Conservation (phyloP, 2,329 filamentous ascomycete genomes). For the Xylaria sp. region DNA sequence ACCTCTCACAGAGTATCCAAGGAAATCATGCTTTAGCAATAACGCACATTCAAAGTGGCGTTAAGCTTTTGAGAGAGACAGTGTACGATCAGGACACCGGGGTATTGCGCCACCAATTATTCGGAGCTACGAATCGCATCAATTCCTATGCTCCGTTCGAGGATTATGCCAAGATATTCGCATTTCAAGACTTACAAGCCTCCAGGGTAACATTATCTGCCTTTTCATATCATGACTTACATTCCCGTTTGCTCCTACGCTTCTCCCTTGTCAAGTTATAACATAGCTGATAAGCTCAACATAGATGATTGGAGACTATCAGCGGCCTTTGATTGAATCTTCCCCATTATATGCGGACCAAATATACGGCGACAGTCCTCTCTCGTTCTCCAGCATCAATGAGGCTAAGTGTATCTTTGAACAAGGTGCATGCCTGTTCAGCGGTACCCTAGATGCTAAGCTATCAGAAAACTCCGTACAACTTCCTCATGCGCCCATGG, state of each 20-base stretch:
- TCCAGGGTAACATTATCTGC: constrained; percentile 9
- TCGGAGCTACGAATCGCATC: constrained; percentile 6
- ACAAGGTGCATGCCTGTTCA: constrained; percentile 28
- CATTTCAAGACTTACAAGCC: constrained; percentile 21
- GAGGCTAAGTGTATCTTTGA: constrained; percentile 24
- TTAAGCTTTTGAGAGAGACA: constrained; percentile 24
- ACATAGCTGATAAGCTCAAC: neutral
- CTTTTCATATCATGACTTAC: neutral
- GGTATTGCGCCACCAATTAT: constrained; percentile 3
- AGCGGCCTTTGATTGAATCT: neutral
- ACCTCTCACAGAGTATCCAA: constrained; percentile 12
- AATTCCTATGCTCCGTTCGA: constrained; percentile 27
- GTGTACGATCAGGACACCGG: constrained; percentile 20
- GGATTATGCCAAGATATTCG: constrained; percentile 22
- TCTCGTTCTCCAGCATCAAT: constrained; percentile 27
- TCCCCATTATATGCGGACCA: neutral
- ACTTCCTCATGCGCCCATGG: constrained; percentile 8
- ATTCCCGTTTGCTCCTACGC: neutral
- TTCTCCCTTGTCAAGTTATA: neutral
- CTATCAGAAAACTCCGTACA: constrained; percentile 18
- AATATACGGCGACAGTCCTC: constrained; percentile 15
- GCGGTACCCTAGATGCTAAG: constrained; percentile 28
- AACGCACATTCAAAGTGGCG: constrained; percentile 27
- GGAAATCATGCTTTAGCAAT: constrained; percentile 27
- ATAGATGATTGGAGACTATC: constrained; percentile 27